Percentiles rank a stretch among this genome's conserved stretches.
phyloP scores from a whole-genome alignment of 2,329 filamentous ascomycete species.

The Leptographium lundbergii region DNA sequence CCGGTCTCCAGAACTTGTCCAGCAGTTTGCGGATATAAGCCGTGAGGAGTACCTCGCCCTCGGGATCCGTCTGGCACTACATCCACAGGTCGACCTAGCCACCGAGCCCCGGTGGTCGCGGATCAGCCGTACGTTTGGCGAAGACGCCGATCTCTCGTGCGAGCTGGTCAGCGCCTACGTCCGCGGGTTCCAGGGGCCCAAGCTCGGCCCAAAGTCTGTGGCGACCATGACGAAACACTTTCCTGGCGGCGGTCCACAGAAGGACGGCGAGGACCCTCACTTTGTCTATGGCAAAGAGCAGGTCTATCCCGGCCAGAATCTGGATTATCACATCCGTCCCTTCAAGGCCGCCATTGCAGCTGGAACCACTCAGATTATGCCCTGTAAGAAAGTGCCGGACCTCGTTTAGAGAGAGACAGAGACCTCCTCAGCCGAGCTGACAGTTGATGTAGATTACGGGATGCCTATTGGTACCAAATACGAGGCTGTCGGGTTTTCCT shows the following conservation, averaged over 20 bases:
- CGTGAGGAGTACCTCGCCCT: slow-evolving; percentile 31
- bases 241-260: slow-evolving; percentile 34
- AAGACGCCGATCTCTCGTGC: slow-evolving; percentile 29
- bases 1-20: slow-evolving; percentile 27
- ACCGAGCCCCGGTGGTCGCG: slow-evolving; percentile 40
- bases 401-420: background rate
- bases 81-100: slow-evolving; percentile 36
- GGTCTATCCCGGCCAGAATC: slow-evolving; percentile 36
- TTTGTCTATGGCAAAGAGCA: slow-evolving; percentile 39
- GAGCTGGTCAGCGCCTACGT: slow-evolving; percentile 29
- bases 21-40: slow-evolving; percentile 34
- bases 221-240: slow-evolving; percentile 41
- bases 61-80: slow-evolving; percentile 31
- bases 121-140: slow-evolving; percentile 31
- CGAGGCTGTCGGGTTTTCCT: slow-evolving; percentile 34
- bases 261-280: slow-evolving; percentile 38
- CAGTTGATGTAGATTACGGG: background rate
- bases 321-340: slow-evolving; percentile 36
- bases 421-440: too few relatives aligned
- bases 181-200: slow-evolving; percentile 31
- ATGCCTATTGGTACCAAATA: slow-evolving; percentile 30
- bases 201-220: slow-evolving; percentile 29
- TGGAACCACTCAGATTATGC: slow-evolving; percentile 37
- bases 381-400: background rate
- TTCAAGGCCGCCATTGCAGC: slow-evolving; percentile 37